Evolutionary conservation across 2,329 filamentous ascomycete genomes (phyloP).

Genomic region (Fusarium pseudocircinatum): DNA sequence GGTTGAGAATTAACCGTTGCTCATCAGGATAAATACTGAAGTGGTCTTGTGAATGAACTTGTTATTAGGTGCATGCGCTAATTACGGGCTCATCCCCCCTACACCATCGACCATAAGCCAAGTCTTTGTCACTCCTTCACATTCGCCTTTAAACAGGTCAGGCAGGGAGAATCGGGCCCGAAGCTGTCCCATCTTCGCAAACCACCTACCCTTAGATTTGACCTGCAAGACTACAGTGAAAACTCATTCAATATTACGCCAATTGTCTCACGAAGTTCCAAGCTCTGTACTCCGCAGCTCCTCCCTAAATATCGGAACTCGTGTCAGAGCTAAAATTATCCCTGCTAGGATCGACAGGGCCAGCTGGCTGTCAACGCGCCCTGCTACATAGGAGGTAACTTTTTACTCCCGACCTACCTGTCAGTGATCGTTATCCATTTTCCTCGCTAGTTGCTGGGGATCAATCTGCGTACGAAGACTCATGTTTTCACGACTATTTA

Average conservation of each 20-base stretch:
- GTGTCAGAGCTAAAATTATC: too few relatives aligned
- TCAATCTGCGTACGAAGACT: accelerated
- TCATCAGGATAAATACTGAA: accelerated
- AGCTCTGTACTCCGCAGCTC: not conserved
- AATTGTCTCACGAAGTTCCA: accelerated
- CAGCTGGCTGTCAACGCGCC: not conserved
- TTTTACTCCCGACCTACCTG: accelerated
- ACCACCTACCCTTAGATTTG: accelerated
- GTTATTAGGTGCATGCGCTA: not conserved
- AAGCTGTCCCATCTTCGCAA: accelerated
- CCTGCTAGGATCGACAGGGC: not conserved
- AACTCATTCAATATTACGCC: accelerated
- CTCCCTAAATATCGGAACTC: not conserved
- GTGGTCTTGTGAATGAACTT: too few relatives aligned
- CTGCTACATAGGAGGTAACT: not conserved
- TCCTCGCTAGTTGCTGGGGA: too few relatives aligned
- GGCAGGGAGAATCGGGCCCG: accelerated
- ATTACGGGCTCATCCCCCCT: too few relatives aligned
- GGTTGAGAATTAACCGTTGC: accelerated
- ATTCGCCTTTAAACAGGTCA: accelerated
- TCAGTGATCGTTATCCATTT: not conserved
- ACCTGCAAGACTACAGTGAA: accelerated
- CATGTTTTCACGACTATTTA: accelerated
- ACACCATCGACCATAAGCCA: accelerated
- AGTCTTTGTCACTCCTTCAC: not conserved